Conservation (phyloP, 1,139 yeast genomes). For the Hanseniaspora uvarum region DNA sequence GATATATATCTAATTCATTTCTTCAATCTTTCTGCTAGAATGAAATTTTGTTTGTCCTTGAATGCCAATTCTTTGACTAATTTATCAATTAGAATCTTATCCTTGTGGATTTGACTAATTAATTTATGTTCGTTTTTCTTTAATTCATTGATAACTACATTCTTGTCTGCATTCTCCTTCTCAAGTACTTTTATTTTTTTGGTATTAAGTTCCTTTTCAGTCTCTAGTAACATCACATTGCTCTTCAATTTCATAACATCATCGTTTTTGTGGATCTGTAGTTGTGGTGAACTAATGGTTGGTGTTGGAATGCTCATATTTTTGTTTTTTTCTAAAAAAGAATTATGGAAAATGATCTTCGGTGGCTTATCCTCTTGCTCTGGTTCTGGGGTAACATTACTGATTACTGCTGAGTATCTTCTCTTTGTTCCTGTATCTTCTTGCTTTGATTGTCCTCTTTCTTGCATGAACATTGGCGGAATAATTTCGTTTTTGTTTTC, state of each 20-base stretch:
- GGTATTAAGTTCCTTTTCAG: neutral
- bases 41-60: slow-evolving; percentile 7
- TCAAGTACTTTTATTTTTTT: neutral
- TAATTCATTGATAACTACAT: neutral
- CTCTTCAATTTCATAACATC: neutral
- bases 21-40: slow-evolving; percentile 7
- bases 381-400: slow-evolving; percentile 5
- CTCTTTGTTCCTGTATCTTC: neutral
- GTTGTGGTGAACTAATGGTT: neutral
- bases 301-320: no score
- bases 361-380: slow-evolving; percentile 1
- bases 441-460: neutral
- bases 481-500: slow-evolving; percentile 7
- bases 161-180: neutral
- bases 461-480: slow-evolving; percentile 17
- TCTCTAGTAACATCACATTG: neutral
- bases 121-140: neutral
- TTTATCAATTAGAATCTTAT: neutral
- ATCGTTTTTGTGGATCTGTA: neutral
- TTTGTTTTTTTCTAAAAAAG: neutral
- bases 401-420: neutral
- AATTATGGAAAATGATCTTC: neutral
- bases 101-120: neutral
- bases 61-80: slow-evolving; percentile 2
- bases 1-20: no score